Conservation (phyloP, 352 stramenopile genomes). For the Globisporangium spinosum region DNA sequence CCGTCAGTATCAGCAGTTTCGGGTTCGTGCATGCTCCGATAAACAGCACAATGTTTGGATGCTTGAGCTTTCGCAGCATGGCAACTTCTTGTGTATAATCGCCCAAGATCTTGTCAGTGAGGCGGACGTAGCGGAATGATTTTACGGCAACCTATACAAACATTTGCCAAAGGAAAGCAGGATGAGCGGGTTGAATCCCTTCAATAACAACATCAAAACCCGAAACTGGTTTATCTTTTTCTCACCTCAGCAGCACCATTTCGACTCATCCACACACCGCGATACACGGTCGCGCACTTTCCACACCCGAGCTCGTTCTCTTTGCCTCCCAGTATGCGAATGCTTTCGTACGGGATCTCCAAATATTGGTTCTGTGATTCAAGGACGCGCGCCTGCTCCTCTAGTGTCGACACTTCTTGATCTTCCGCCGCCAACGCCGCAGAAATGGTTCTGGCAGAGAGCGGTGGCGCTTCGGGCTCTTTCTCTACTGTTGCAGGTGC, state of each 20-base stretch:
- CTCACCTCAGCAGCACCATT: conserved; percentile 74
- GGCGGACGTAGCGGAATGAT: conserved; percentile 80
- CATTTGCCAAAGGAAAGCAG: neutral
- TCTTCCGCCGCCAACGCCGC: conserved; percentile 38
- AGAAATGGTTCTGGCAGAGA: conserved; percentile 30
- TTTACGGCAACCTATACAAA: conserved; percentile 69
- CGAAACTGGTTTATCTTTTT: neutral
- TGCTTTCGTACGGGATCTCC: conserved; percentile 86
- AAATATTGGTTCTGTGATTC: conserved; percentile 85
- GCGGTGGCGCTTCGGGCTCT: conserved; percentile 33
- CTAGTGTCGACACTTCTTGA: conserved; percentile 58
- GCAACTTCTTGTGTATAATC: conserved; percentile 87
- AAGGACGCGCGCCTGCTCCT: conserved; percentile 80
- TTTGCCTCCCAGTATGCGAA: conserved; percentile 81
- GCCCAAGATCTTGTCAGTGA: conserved; percentile 85
- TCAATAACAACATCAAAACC: conserved; percentile 1
- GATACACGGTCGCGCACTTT: conserved; percentile 85
- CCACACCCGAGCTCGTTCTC: conserved; percentile 86
- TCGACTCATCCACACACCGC: conserved; percentile 82
- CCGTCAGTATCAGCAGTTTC: conserved; percentile 88
- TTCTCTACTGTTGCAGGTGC: conserved; percentile 24
- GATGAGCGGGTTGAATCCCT: neutral
- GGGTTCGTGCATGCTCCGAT: conserved; percentile 87
- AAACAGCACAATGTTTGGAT: conserved; percentile 90
- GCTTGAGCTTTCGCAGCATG: conserved; percentile 82